Base-by-base conservation (phyloP, 768 basidiomycete species). In the Macrolepiota albuminosa region DNA sequence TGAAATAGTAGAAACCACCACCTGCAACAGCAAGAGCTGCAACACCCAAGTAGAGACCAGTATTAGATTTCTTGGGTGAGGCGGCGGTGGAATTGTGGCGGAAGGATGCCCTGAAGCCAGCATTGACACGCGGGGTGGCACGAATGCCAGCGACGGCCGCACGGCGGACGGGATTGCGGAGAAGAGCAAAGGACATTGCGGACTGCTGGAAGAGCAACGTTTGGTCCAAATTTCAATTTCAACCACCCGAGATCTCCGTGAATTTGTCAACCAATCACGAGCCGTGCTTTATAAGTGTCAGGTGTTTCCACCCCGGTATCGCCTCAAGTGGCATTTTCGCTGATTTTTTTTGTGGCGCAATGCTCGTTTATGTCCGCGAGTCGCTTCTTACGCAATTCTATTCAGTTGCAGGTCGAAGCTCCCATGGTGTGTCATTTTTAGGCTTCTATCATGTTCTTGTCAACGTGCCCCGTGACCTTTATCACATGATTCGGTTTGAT, bases 1-100 rank as follows among this genome's bases (percentile, higher is more conserved):
- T 74, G 72, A 78, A 83, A 63, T 80, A 70, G 69, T 85, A 89
- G 75, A 84, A 91, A 53, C 84, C 88, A 47, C 85, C 87, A 56
- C 81, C 86, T 53, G 77, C 78, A 46, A 79, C 78, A 21, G 76
- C 82, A 46, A 80, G 84, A 60, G 82, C 82, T 67, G 84, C 89
- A 33, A 89, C 71, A 52, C 85, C 85, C 43, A 82, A 70, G 69
- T 80, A 87, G 54, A 92, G 78, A 24, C 72, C 76, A 24, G 77
- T 79, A 71, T 81, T 86, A n/a, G 81, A 80, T 63, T 84, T 54
- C 31, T 54, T 84, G 21, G 82, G 70, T 26, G 73, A 70, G 26
- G 77, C 73, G 5, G 81, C 66, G 21, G 88, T 87, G 3, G 88
- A 83, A 73, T 78, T 90, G 45, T 75, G 77, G 67, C 88, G 81